phyloP scores from a whole-genome alignment of 371 early-diverging fungal genomes.

The Mortierella sp. region DNA sequence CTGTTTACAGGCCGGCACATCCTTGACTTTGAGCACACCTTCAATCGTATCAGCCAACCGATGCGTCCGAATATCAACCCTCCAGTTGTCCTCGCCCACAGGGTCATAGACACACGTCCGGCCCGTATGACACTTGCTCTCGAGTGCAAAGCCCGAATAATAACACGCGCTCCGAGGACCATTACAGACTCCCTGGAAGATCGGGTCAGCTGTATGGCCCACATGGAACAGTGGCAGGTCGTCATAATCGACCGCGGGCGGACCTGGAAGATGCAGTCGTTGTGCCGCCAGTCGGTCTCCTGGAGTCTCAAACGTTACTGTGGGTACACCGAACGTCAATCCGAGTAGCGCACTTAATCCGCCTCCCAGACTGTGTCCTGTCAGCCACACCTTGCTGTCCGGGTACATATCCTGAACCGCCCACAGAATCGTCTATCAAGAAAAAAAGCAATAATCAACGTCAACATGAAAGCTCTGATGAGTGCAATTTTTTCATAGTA shows the following conservation, averaged over 20 bases:
- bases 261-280: slow-evolving; percentile 83
- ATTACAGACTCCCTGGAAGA: slow-evolving; percentile 91
- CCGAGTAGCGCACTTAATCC: slow-evolving; percentile 86
- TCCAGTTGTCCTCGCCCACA: slow-evolving; percentile 76
- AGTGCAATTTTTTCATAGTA: no score
- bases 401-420: slow-evolving; percentile 77
- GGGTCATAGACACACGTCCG: slow-evolving; percentile 78
- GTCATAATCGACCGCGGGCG: slow-evolving; percentile 64
- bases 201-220: slow-evolving; percentile 94
- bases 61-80: slow-evolving; percentile 83
- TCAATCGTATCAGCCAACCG: slow-evolving; percentile 86
- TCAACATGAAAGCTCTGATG: no score
- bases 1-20: slow-evolving; percentile 68
- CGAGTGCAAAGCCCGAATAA: slow-evolving; percentile 92
- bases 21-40: slow-evolving; percentile 74
- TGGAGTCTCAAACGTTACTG: slow-evolving; percentile 90
- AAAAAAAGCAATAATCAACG: no score
- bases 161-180: slow-evolving; percentile 87
- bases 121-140: slow-evolving; percentile 76
- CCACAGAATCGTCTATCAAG: slow-evolving; percentile 65
- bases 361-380: slow-evolving; percentile 97
- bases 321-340: slow-evolving; percentile 88
- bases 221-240: slow-evolving; percentile 90
- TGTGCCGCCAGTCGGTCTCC: slow-evolving; percentile 87
- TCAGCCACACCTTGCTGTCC: slow-evolving; percentile 82